A percentile compares a stretch with the other conserved stretches of the same genome.
These are phyloP conservation scores for Carallia brachiata DNA, from an alignment of 345 rosid genomes.

Conservation along the genomic window DNA sequence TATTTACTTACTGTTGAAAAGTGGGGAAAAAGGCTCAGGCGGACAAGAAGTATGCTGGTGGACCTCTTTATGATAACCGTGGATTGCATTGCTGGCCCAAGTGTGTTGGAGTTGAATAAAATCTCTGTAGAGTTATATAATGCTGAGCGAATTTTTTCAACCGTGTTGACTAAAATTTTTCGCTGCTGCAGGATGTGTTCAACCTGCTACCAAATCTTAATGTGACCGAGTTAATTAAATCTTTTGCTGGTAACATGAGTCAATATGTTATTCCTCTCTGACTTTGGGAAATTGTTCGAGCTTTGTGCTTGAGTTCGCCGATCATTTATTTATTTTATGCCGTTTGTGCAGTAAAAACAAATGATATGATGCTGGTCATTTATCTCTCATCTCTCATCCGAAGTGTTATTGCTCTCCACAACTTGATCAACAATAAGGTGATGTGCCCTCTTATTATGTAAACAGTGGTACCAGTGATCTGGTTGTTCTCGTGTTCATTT, in stretches of 20 bases:
- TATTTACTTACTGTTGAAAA: no score
- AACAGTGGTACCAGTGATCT: no score
- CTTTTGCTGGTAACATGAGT: constrained; percentile 63
- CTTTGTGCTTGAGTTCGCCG: neutral
- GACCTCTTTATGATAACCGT: no score
- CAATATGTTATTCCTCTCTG: no score
- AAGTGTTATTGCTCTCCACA: constrained; percentile 82
- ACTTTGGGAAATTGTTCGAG: no score
- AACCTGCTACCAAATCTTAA: constrained; percentile 82
- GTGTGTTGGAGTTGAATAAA: no score
- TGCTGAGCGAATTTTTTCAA: no score
- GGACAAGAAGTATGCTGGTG: no score
- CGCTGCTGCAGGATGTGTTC: constrained; percentile 66
- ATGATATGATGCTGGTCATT: constrained; percentile 79
- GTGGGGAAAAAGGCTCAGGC: no score
- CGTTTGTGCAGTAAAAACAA: constrained; percentile 62
- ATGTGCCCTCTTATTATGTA: neutral
- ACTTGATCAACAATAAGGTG: constrained; percentile 91
- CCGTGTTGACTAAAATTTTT: neutral
- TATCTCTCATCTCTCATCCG: constrained; percentile 74
- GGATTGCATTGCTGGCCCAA: no score
- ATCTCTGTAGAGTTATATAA: no score
- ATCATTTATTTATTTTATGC: constrained; percentile 1
- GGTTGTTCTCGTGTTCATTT: neutral
- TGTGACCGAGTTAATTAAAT: constrained; percentile 64